phyloP scores from a whole-genome alignment of 495 filamentous ascomycete species.

The Neurospora sp. region DNA sequence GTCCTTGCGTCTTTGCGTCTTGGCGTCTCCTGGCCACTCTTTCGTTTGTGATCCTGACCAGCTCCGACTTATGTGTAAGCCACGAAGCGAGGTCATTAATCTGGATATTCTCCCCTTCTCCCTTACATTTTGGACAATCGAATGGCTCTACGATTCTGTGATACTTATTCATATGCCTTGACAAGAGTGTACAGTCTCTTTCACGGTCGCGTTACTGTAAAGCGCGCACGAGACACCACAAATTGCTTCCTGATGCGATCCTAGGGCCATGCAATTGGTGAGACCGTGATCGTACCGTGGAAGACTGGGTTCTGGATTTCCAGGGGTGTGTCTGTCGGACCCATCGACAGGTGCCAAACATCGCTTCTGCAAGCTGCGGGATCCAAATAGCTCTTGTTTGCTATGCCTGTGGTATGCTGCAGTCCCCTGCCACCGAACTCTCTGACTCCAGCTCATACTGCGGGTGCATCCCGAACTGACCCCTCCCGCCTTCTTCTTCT shows the following conservation, averaged over 20 bases:
- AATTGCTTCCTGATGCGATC: not conserved
- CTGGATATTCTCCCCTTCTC: not conserved
- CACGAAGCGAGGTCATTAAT: not conserved
- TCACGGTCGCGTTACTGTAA: not conserved
- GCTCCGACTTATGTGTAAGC: not conserved
- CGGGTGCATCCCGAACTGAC: too few relatives aligned
- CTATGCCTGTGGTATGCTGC: not conserved
- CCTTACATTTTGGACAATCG: not conserved
- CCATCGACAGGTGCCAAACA: not conserved
- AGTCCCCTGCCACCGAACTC: too few relatives aligned
- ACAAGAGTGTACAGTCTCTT: not conserved
- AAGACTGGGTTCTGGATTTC: not conserved
- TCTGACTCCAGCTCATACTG: too few relatives aligned
- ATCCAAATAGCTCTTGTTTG: not conserved
- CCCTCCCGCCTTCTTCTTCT: too few relatives aligned
- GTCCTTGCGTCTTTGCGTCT: too few relatives aligned
- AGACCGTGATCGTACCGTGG: not conserved
- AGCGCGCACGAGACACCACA: not conserved
- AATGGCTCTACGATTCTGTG: not conserved
- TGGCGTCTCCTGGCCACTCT: too few relatives aligned
- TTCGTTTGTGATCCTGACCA: too few relatives aligned
- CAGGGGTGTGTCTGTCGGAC: not conserved
- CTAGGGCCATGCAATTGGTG: not conserved
- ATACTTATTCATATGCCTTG: not conserved
- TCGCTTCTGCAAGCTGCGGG: not conserved